Percentiles rank a stretch among this genome's conserved stretches.
phyloP scores from a whole-genome alignment of 2,329 filamentous ascomycete genomes.

The Aureobasidium melanogenum region DNA sequence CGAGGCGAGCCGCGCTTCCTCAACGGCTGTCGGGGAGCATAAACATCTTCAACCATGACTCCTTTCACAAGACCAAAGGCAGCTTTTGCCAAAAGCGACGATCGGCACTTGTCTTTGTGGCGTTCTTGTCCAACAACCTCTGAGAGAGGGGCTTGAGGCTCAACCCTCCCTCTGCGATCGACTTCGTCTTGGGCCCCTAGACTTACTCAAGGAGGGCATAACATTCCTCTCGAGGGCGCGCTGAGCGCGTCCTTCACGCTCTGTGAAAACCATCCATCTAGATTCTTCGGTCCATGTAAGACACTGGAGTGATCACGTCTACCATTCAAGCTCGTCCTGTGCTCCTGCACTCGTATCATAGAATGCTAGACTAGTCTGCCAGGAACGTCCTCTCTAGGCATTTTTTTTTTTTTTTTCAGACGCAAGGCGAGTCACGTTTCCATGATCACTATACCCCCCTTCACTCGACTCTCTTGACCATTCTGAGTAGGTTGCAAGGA shows the following conservation, averaged over 20 bases:
- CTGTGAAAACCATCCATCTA: not conserved
- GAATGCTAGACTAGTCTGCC: not conserved
- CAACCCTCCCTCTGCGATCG: not conserved
- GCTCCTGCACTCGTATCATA: not conserved
- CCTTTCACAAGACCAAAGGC: not conserved
- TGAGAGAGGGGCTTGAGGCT: not conserved
- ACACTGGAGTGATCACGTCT: not conserved
- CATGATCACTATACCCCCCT: slow-evolving; percentile 4
- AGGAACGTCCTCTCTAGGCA: not conserved
- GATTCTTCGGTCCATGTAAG: not conserved
- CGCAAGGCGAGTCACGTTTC: slow-evolving; percentile 1
- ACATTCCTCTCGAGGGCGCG: not conserved
- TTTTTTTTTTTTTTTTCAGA: too few relatives aligned
- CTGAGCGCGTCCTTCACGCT: not conserved
- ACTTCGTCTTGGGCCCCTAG: not conserved
- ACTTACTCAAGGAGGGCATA: not conserved
- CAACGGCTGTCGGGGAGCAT: not conserved
- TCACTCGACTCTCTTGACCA: not conserved
- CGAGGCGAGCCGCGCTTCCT: not conserved
- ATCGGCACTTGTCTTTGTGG: not conserved
- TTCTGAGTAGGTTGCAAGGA: not conserved
- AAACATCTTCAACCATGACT: not conserved
- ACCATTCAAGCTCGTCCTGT: not conserved
- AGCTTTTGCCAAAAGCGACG: too few relatives aligned
- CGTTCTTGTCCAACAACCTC: not conserved